Conservation (phyloP, 345 rosid genomes). For the Pistacia vera region DNA sequence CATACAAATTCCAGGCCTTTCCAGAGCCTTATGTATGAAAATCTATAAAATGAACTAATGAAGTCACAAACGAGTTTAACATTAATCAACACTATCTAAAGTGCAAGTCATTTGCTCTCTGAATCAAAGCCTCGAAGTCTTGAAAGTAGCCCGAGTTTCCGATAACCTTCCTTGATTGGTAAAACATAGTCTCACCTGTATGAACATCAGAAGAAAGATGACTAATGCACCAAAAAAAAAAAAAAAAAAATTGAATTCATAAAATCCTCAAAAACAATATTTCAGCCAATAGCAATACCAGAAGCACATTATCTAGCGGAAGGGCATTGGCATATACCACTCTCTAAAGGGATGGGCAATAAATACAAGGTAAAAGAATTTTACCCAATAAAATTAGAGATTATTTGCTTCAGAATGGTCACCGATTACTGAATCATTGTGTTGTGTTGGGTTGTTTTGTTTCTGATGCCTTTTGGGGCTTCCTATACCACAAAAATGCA, state of each 20-base stretch:
- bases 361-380: background rate
- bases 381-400: conserved; percentile 24
- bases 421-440: conserved; percentile 14
- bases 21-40: background rate
- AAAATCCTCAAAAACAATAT: background rate
- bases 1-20: background rate
- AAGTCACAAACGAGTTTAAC: background rate
- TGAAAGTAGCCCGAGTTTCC: background rate
- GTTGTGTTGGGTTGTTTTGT: background rate
- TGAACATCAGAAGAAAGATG: background rate
- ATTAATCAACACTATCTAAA: background rate
- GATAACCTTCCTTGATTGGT: background rate
- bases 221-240: background rate
- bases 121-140: background rate
- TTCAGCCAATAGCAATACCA: background rate
- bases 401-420: conserved; percentile 23
- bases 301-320: background rate
- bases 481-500: conserved; percentile 57
- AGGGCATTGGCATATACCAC: background rate
- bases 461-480: conserved; percentile 36
- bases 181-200: conserved; percentile 8
- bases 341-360: background rate
- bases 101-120: conserved; percentile 3
- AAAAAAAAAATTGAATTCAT: background rate
- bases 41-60: background rate